Evolutionary conservation across 2,329 filamentous ascomycete species (phyloP).

Genomic region (Pseudogymnoascus sp.): DNA sequence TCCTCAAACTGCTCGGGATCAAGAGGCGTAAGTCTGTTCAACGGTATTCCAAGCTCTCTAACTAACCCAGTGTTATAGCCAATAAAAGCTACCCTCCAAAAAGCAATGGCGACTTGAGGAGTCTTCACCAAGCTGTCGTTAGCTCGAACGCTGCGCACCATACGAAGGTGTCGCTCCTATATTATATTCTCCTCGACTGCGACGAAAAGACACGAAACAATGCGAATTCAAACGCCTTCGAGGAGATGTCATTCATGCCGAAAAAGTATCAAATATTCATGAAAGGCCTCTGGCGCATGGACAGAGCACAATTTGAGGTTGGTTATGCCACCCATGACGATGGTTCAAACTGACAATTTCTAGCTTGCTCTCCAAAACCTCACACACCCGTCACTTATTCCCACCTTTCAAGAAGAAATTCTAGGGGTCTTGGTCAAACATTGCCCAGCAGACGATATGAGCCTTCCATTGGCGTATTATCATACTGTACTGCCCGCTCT

Average conservation of each 20-base stretch:
- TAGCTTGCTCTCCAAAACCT: constrained; percentile 67
- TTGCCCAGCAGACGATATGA: constrained; percentile 52
- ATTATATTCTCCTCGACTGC: constrained; percentile 76
- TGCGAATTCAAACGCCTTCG: constrained; percentile 50
- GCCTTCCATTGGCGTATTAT: constrained; percentile 70
- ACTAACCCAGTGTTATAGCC: constrained; percentile 30
- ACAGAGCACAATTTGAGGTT: constrained; percentile 63
- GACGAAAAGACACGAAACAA: constrained; percentile 47
- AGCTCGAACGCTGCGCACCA: constrained; percentile 59
- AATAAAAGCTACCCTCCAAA: constrained; percentile 69
- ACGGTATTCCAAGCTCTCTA: not conserved
- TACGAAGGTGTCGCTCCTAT: constrained; percentile 76
- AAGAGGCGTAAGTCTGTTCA: constrained; percentile 51
- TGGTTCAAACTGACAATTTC: constrained; percentile 23
- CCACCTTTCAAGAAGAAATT: constrained; percentile 80
- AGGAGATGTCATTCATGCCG: constrained; percentile 59
- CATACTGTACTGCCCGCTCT: constrained; percentile 68
- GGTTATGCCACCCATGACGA: constrained; percentile 16
- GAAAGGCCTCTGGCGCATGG: constrained; percentile 75
- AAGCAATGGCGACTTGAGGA: constrained; percentile 59
- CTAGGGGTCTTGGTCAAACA: constrained; percentile 61
- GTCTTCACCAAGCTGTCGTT: constrained; percentile 65
- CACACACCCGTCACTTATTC: constrained; percentile 70
- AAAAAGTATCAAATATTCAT: constrained; percentile 74
- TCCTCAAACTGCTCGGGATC: constrained; percentile 64